Evolutionary conservation across 2,329 filamentous ascomycete species (phyloP).

Genomic region (Aspergillus transmontanensis): DNA sequence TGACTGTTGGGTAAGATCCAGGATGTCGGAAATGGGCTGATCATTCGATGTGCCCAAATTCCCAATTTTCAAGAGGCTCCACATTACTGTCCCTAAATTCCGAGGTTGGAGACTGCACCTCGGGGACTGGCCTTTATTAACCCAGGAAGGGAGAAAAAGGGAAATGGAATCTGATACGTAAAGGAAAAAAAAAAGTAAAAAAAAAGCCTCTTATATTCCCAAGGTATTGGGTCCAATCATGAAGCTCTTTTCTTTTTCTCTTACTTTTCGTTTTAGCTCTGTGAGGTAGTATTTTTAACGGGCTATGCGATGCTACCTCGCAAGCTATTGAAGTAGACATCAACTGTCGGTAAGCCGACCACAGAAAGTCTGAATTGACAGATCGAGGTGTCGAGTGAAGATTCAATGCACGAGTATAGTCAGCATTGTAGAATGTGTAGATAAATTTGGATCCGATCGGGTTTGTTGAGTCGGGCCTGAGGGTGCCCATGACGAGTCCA

Average conservation of each 20-base stretch:
- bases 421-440: neutral
- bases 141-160: neutral
- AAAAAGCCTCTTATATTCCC: neutral
- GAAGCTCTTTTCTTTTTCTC: neutral
- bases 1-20: too few species aligned
- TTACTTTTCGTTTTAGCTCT: neutral
- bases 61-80: slow-evolving; percentile 3
- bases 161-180: neutral
- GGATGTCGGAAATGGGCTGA: neutral
- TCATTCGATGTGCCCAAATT: slow-evolving; percentile 3
- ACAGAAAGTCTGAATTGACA: neutral
- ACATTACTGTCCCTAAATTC: neutral
- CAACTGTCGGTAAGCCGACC: neutral
- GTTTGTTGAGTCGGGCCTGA: neutral
- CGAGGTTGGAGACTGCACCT: neutral
- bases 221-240: neutral
- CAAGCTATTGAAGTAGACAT: neutral
- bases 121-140: neutral
- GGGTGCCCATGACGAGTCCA: neutral
- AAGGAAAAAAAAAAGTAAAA: neutral
- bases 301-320: neutral
- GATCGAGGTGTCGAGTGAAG: neutral
- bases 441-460: neutral
- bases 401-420: neutral
- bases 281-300: neutral